Evolutionary conservation across 805 yeast species (phyloP).

Genomic region (Schwanniomyces vanrijiae): DNA sequence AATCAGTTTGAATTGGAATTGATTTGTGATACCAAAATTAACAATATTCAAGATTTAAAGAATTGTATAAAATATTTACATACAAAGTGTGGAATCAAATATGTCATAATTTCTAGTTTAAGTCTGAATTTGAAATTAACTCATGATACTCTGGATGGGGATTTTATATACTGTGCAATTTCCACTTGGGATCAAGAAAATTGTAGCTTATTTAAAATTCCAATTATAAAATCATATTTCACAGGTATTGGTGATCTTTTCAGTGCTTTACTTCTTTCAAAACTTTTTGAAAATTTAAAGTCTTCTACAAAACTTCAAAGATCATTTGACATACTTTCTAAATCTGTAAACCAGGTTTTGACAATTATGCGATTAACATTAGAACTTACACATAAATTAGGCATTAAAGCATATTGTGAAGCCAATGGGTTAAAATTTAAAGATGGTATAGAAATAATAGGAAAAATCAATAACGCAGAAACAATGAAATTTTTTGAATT

Average conservation of each 20-base stretch:
- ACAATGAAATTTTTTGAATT: slow-evolving; percentile 75
- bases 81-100: slow-evolving; percentile 44
- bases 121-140: slow-evolving; percentile 10
- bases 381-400: slow-evolving; percentile 41
- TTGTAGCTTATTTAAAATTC: slow-evolving; percentile 46
- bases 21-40: slow-evolving; percentile 53
- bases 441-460: slow-evolving; percentile 17
- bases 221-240: slow-evolving; percentile 74
- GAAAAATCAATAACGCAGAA: slow-evolving; percentile 54
- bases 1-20: slow-evolving; percentile 88
- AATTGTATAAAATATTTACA: slow-evolving; percentile 53
- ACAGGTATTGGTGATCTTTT: slow-evolving; percentile 95
- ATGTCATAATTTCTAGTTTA: slow-evolving; percentile 70
- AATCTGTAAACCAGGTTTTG: slow-evolving; percentile 54
- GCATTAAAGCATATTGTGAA: slow-evolving; percentile 34
- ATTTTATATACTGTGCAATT: slow-evolving; percentile 28
- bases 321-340: slow-evolving; percentile 10
- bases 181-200: slow-evolving; percentile 11
- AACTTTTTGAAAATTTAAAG: slow-evolving; percentile 36
- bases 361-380: slow-evolving; percentile 56
- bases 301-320: neutral
- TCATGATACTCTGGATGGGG: slow-evolving; percentile 4
- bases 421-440: slow-evolving; percentile 8
- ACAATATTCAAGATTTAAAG: slow-evolving; percentile 34
- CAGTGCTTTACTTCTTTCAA: slow-evolving; percentile 73